Evolutionary conservation across 2,329 filamentous ascomycete species (phyloP).

Genomic region (Triangularia setosa): DNA sequence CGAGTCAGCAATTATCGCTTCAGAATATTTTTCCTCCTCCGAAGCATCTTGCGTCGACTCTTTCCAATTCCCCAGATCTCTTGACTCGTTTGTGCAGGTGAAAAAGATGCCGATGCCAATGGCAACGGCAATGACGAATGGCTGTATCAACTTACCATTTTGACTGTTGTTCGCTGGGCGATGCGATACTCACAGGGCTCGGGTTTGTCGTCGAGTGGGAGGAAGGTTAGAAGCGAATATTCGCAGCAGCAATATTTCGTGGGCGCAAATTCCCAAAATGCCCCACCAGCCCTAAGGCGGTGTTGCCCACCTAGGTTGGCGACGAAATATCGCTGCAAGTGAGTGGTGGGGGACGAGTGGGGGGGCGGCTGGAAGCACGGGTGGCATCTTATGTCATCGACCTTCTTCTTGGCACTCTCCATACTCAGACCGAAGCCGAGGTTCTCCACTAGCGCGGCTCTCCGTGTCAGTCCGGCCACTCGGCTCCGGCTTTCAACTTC

Average conservation of each 20-base stretch:
- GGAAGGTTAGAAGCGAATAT: conserved; percentile 21
- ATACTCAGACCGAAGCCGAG: conserved; percentile 20
- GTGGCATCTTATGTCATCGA: background rate
- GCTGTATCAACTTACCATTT: conserved; percentile 61
- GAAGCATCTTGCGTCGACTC: conserved; percentile 99
- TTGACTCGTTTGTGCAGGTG: background rate
- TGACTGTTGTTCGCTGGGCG: conserved; percentile 52
- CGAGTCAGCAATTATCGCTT: conserved; percentile 99
- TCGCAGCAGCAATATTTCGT: conserved; percentile 33
- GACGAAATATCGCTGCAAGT: conserved; percentile 26
- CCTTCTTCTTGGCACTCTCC: too few species aligned
- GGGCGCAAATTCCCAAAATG: conserved; percentile 33
- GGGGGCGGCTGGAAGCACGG: too few species aligned
- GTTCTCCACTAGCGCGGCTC: conserved; percentile 13
- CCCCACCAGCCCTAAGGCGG: conserved; percentile 33
- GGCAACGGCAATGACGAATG: conserved; percentile 24
- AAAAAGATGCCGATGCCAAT: background rate
- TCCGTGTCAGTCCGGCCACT: background rate
- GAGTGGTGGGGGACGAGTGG: conserved; percentile 10
- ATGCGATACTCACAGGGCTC: conserved; percentile 29
- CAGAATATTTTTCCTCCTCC: conserved; percentile 66
- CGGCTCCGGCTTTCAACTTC: conserved; percentile 7
- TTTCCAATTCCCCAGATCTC: conserved; percentile 31
- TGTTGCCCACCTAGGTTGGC: conserved; percentile 31
- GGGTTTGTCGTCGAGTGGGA: conserved; percentile 32